Base-by-base conservation (phyloP, 2,329 filamentous ascomycete species). In the Aureobasidium subglaciale region DNA sequence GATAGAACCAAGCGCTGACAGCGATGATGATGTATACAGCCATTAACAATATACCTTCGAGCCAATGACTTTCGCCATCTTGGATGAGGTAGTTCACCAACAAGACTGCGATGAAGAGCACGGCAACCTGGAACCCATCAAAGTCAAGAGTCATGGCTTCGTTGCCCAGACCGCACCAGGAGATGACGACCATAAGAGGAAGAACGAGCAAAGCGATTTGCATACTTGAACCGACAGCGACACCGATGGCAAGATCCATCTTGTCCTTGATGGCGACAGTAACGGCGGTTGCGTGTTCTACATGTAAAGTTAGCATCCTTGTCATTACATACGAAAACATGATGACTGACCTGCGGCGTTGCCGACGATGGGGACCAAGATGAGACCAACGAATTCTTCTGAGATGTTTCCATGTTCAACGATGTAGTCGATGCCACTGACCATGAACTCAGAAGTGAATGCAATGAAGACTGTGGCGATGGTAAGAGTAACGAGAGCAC, bases 101-200 rank as follows among this genome's bases (percentile, higher is more conserved):
- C 48, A 78, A 66, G n/a, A 78, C 71, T 30, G 68, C 70, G 22
- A 84, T 77, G 58, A 85, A 85, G 1, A 85, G 68, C 1, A 81
- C 71, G 2, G 78, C 86, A 13, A 96, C 85, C 72, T 96, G 89
- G 75, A 96, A 96, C 1, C 84, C 84, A 66, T 95, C 89, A 67
- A 96, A 93, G 68, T 86, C 86, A 5, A 95, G 79, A 18, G 84
- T 88, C 88, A 87, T 84, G 34, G 76, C 72, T 48, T 80, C 73
- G 9, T 57, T 42, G 2, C 67, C 67, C 16, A 80, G 75, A 53
- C 79, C 79, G 52, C 80, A 74, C 82, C 82, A 85, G 54, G 80
- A 81, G 52, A 85, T 74, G 37, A 85, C 73, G 20, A 85, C 77
- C 62, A 80, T 75, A 38, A 85, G 66, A 2, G 82, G 82, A 54